Percentiles rank a stretch among this genome's conserved stretches.
Conservation (phyloP, 768 basidiomycete species). For the Termitomyces sp. region DNA sequence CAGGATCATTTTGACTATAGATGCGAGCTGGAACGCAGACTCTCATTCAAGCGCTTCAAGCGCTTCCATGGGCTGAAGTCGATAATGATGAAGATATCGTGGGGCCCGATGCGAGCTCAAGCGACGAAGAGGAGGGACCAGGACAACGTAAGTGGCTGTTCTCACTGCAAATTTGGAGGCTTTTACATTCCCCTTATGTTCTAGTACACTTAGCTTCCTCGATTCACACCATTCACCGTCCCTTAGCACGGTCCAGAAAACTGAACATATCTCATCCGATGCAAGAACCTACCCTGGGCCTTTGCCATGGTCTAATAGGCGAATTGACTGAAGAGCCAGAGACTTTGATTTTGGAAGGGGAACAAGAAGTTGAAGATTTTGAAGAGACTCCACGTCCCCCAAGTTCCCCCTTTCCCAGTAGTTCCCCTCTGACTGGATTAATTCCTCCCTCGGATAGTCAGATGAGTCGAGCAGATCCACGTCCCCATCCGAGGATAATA, state of each 20-base stretch:
- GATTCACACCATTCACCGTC: slow-evolving; percentile 83
- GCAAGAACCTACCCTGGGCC: slow-evolving; percentile 12
- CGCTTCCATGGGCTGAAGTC: slow-evolving; percentile 70
- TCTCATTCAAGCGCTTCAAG: slow-evolving; percentile 83
- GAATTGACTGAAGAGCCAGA: slow-evolving; percentile 32
- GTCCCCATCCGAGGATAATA: slow-evolving; percentile 12
- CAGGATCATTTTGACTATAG: slow-evolving; percentile 27
- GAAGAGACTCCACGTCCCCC: slow-evolving; percentile 43
- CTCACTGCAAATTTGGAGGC: background rate
- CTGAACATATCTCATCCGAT: slow-evolving; percentile 19
- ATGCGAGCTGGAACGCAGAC: slow-evolving; percentile 87
- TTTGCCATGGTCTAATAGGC: slow-evolving; percentile 19
- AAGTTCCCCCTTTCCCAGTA: slow-evolving; percentile 8
- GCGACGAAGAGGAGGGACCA: slow-evolving; percentile 63
- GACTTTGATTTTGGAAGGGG: slow-evolving; percentile 39
- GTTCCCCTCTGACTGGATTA: slow-evolving; percentile 18
- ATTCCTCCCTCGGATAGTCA: background rate
- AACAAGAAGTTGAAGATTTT: slow-evolving; percentile 46
- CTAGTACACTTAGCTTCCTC: slow-evolving; percentile 66
- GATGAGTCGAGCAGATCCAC: background rate
- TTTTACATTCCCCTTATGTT: slow-evolving; percentile 14
- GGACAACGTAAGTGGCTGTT: slow-evolving; percentile 20
- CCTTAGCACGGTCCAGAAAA: slow-evolving; percentile 62
- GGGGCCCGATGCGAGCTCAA: slow-evolving; percentile 36
- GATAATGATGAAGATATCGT: slow-evolving; percentile 64